Conservation (phyloP, 805 yeast species). For the Wickerhamiella parazyma region DNA sequence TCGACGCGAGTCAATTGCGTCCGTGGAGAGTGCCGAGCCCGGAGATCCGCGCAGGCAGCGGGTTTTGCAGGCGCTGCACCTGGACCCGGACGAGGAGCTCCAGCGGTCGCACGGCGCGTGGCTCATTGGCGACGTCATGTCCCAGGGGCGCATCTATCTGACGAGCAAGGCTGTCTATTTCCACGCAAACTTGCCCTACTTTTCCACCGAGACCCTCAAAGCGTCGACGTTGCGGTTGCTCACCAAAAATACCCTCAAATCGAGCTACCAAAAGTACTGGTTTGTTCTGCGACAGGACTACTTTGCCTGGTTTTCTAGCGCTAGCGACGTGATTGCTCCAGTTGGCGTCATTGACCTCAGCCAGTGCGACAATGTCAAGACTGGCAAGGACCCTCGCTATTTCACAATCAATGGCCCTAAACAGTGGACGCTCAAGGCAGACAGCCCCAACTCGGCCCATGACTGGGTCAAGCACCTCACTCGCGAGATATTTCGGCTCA, state of each 20-base stretch:
- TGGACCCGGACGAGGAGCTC: conserved; percentile 16
- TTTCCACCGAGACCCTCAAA: conserved; percentile 31
- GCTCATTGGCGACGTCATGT: conserved; percentile 66
- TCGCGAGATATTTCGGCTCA: conserved; percentile 61
- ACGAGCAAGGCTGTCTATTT: conserved; percentile 54
- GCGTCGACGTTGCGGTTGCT: conserved; percentile 38
- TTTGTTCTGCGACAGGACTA: conserved; percentile 59
- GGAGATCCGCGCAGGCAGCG: not conserved
- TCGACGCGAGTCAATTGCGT: not conserved
- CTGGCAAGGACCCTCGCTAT: conserved; percentile 29
- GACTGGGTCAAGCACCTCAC: conserved; percentile 67
- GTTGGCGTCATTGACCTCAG: conserved; percentile 57
- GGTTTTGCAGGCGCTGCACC: conserved; percentile 11
- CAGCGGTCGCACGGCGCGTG: conserved; percentile 47
- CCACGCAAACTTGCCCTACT: conserved; percentile 64
- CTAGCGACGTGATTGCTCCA: conserved; percentile 82
- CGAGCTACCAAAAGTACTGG: conserved; percentile 50
- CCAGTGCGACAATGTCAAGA: not conserved
- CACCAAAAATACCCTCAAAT: conserved; percentile 25
- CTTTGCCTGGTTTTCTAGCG: conserved; percentile 49
- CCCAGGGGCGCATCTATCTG: conserved; percentile 74
- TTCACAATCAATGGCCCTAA: conserved; percentile 38
- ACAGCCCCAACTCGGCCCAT: conserved; percentile 56
- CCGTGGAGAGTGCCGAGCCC: not conserved
- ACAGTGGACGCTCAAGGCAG: conserved; percentile 56